These are phyloP conservation scores for Candida arabinofermentans DNA, from an alignment of 805 yeast genomes.

Conservation along the genomic window DNA sequence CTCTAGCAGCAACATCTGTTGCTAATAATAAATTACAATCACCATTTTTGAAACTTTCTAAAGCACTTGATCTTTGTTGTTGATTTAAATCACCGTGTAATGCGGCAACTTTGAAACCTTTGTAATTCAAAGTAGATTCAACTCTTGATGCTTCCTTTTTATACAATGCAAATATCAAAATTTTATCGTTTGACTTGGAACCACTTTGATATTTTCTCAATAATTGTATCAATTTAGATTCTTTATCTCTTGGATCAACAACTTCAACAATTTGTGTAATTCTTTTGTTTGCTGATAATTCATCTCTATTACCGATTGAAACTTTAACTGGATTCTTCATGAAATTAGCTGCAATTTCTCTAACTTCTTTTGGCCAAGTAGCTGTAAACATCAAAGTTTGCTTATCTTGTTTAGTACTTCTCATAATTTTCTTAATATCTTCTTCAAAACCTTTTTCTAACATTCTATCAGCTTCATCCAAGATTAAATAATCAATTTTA, in stretches of 20 bases:
- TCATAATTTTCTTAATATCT: constrained; percentile 82
- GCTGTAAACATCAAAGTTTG: constrained; percentile 99
- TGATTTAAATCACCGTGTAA: constrained; percentile 95
- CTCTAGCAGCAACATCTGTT: constrained; percentile 98
- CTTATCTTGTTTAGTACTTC: constrained; percentile 51
- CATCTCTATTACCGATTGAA: constrained; percentile 92
- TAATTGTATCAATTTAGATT: constrained; percentile 65
- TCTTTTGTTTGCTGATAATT: constrained; percentile 89
- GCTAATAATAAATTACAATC: constrained; percentile 75
- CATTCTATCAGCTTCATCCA: constrained; percentile 99
- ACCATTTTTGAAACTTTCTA: constrained; percentile 81
- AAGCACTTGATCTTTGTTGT: constrained; percentile 84
- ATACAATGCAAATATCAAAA: constrained; percentile 88
- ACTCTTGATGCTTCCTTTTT: constrained; percentile 95
- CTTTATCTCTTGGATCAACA: constrained; percentile 76
- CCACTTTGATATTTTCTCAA: constrained; percentile 73
- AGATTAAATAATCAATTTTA: constrained; percentile 69
- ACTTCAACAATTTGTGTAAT: constrained; percentile 94
- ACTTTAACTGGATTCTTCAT: constrained; percentile 86
- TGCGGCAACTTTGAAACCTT: constrained; percentile 82
- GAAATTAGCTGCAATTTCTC: constrained; percentile 82
- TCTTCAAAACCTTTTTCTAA: constrained; percentile 97
- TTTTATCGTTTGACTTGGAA: constrained; percentile 63
- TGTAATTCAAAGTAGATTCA: constrained; percentile 66
- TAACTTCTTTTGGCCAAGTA: constrained; percentile 99